Conservation (phyloP, 108 stramenopile genomes). For the Skeletonema marinoi region DNA sequence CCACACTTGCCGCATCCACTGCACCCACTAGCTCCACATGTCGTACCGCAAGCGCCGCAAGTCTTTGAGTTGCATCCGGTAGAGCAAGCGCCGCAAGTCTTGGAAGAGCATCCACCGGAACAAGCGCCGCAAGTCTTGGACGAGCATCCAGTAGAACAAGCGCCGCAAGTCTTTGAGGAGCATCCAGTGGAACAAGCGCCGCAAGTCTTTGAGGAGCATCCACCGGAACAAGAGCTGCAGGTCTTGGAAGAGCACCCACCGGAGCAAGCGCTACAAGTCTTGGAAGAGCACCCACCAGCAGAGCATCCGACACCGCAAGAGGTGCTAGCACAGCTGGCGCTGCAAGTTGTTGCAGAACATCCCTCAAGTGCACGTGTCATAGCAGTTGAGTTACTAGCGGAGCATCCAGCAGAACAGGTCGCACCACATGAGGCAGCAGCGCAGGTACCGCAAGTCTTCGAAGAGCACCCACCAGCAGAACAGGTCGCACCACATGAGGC, state of each 20-base stretch:
- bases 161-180: background rate
- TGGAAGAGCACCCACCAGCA: background rate
- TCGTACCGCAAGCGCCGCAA: background rate
- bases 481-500: background rate
- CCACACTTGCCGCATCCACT: too few species aligned
- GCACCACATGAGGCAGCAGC: background rate
- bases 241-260: background rate
- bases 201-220: too few species aligned
- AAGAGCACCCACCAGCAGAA: background rate
- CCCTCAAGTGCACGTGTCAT: too few species aligned
- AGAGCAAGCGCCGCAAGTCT: background rate
- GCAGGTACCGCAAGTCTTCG: constrained; percentile 6
- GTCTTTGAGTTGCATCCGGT: background rate
- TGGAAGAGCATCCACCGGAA: background rate
- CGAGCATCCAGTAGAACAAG: background rate
- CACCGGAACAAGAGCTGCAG: background rate
- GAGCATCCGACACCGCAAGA: too few species aligned
- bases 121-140: background rate
- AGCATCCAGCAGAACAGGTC: background rate
- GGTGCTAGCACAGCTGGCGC: background rate
- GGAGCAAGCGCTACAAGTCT: too few species aligned
- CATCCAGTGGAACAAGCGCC: background rate
- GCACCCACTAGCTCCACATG: too few species aligned
- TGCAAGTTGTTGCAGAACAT: background rate
- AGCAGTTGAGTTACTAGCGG: background rate